phyloP scores from a whole-genome alignment of 2,329 filamentous ascomycete genomes.

The Pezicula carpinea region DNA sequence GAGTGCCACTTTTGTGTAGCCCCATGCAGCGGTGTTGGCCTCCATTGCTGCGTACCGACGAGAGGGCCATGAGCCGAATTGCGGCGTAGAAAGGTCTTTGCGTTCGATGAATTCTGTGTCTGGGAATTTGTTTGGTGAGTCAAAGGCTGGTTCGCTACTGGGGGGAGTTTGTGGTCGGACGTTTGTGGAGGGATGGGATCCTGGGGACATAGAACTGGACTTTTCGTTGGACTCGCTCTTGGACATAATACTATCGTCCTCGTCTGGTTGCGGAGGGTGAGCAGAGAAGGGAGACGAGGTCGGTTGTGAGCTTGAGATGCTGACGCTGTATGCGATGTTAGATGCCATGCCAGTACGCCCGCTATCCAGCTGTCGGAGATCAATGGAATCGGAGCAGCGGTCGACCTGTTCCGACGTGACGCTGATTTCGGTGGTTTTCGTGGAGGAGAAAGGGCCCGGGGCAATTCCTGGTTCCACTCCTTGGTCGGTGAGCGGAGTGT shows the following conservation, averaged over 20 bases:
- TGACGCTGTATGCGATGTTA: constrained; percentile 7
- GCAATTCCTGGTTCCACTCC: constrained; percentile 35
- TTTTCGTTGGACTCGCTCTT: background rate
- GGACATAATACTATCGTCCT: background rate
- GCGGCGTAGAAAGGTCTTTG: background rate
- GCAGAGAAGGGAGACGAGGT: background rate
- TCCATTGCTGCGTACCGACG: constrained; percentile 11
- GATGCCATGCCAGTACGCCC: constrained; percentile 2
- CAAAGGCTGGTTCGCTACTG: background rate
- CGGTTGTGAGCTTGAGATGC: constrained; percentile 5
- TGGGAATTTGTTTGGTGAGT: no score
- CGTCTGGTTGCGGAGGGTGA: background rate
- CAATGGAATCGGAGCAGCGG: constrained; percentile 4
- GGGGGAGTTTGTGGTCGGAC: background rate
- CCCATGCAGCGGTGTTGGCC: constrained; percentile 59
- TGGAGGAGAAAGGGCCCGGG: constrained; percentile 35
- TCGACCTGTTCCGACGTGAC: constrained; percentile 49
- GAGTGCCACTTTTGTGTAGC: constrained; percentile 65
- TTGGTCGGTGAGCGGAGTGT: constrained; percentile 36
- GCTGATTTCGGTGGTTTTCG: constrained; percentile 60
- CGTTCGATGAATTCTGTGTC: no score
- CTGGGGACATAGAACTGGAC: background rate
- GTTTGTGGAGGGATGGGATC: background rate
- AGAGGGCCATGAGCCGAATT: background rate
- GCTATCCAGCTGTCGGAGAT: constrained; percentile 8